Evolutionary conservation across 73 alveolate genomes (phyloP).

Genomic region (Uronychia binucleata): DNA sequence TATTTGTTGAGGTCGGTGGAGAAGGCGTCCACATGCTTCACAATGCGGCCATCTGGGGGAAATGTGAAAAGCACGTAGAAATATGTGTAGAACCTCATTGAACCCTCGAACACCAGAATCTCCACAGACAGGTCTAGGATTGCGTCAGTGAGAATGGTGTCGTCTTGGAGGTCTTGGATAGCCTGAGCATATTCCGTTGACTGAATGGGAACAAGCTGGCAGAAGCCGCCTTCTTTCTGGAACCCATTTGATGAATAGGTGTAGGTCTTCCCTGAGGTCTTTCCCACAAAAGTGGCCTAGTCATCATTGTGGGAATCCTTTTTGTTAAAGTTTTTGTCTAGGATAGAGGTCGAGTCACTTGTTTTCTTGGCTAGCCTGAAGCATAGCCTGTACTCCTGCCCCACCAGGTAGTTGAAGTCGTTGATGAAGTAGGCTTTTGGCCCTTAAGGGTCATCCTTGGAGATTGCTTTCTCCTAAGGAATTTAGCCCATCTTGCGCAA

Average conservation of each 20-base stretch:
- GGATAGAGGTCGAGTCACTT: conserved; percentile 8
- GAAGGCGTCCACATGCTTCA: neutral
- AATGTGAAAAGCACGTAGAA: neutral
- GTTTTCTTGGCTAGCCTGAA: conserved; percentile 31
- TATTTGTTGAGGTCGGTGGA: neutral
- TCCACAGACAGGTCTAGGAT: neutral
- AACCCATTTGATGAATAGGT: neutral
- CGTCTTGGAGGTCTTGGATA: neutral
- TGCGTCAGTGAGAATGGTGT: neutral
- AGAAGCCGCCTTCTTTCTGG: neutral
- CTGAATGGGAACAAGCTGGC: neutral
- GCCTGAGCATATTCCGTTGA: neutral
- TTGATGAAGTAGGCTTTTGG: conserved; percentile 24
- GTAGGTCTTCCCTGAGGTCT: conserved; percentile 10
- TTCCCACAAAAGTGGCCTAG: neutral
- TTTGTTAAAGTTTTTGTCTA: neutral
- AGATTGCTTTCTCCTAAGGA: neutral
- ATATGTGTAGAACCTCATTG: neutral
- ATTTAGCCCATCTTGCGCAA: neutral
- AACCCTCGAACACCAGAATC: neutral
- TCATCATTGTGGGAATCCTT: neutral
- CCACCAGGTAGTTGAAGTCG: conserved; percentile 49
- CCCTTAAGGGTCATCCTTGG: neutral
- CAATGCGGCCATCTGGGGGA: neutral
- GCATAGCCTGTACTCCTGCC: conserved; percentile 32